Evolutionary conservation across 768 basidiomycete genomes (phyloP).

Genomic region (Tylopilus cervinicoccineus): DNA sequence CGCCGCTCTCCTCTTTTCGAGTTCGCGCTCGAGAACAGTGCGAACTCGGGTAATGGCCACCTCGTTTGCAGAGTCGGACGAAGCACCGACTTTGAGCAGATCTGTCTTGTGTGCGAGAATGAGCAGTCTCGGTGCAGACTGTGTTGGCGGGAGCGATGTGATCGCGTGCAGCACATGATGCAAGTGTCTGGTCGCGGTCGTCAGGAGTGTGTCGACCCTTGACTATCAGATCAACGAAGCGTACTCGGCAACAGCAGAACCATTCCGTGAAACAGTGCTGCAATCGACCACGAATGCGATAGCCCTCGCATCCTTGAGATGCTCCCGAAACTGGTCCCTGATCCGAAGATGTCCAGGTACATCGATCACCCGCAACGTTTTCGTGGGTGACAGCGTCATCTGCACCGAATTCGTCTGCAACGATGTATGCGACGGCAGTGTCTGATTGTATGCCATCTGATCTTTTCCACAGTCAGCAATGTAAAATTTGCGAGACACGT

Average conservation of each 20-base stretch:
- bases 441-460: constrained; percentile 63
- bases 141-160: constrained; percentile 70
- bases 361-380: constrained; percentile 57
- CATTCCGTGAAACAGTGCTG: constrained; percentile 73
- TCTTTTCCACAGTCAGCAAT: constrained; percentile 11
- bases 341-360: constrained; percentile 85
- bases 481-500: background rate
- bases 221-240: constrained; percentile 19
- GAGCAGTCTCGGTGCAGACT: constrained; percentile 52
- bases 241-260: constrained; percentile 74
- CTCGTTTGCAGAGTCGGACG: constrained; percentile 33
- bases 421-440: constrained; percentile 69
- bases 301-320: constrained; percentile 57
- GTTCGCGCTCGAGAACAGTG: constrained; percentile 76
- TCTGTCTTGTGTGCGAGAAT: constrained; percentile 79
- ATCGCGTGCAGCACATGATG: constrained; percentile 69
- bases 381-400: constrained; percentile 40
- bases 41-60: constrained; percentile 69
- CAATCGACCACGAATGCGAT: constrained; percentile 80
- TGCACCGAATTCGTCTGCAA: constrained; percentile 65
- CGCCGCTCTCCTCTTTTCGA: constrained; percentile 69
- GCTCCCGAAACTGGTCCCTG: constrained; percentile 66
- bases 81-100: constrained; percentile 47
- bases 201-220: background rate
- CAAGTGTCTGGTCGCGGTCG: constrained; percentile 50